Base-by-base conservation (phyloP, 148 eudicot genomes). In the Rhododendron molle region DNA sequence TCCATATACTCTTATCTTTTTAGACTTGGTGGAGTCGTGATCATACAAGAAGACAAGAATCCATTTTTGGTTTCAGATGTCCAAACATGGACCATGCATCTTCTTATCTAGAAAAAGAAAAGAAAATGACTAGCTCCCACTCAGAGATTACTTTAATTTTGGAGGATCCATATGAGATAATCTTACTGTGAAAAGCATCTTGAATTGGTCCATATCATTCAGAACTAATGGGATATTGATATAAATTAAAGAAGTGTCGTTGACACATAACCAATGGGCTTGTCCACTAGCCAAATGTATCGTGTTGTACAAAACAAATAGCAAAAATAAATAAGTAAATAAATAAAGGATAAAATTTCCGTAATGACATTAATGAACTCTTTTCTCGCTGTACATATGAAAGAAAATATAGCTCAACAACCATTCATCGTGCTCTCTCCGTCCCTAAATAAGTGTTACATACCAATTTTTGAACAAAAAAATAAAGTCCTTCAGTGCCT, bases 11-110 rank as follows among this genome's bases (percentile, higher is more conserved):
- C 1, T 54, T 16, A 32, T 36, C 28, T 32, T 58, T 40, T 3
- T 21, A 18, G 79, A 80, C 65, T 80, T 49, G 82, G 73, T 80
- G 38, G 56, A 46, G 85, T 88, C 90, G 71, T 60, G 71, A 86
- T 86, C 90, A 84, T 50, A 81, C 14, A 83, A 88, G 56, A 88
- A 49, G 30, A 88, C 90, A 88, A 73, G 71, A 38, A 44, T 20
- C 69, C 49, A 62, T 23, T 83, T 83, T 86, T 65, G 52, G 28
- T 88, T 81, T 81, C 81, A 71, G 30, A 60, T 77, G 14, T 56
- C 78, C 23, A 65, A 46, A 78, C 76, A 65, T 32, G 34, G 34
- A 32, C 73, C 60, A 36, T 13, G 34, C 40, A 38, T 20, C n/a
- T 38, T 20, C 40, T 67, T 87, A 34, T 62, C 47, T 54, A n/a